Conservation (phyloP, 2,329 filamentous ascomycete genomes). For the Colletotrichum sansevieriae region DNA sequence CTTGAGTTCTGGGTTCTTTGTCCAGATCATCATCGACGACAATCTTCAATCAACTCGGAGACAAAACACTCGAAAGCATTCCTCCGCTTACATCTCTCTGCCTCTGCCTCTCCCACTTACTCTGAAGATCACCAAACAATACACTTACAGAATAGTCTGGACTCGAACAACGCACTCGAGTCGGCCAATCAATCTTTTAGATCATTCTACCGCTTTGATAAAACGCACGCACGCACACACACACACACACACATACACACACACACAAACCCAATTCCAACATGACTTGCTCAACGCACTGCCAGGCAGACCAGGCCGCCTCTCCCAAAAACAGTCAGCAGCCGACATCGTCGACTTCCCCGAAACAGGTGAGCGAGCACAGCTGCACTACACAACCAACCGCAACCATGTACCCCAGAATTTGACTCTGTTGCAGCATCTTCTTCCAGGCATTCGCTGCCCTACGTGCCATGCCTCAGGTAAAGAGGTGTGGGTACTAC, state of each 20-base stretch:
- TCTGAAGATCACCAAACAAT: constrained; percentile 1
- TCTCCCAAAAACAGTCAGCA: constrained; percentile 31
- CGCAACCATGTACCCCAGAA: constrained; percentile 8
- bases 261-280: constrained; percentile 17
- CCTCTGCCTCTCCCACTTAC: too few species aligned
- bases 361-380: constrained; percentile 32
- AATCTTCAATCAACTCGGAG: constrained; percentile 16
- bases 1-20: constrained; percentile 20
- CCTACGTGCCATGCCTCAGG: constrained; percentile 63
- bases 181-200: not conserved
- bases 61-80: constrained; percentile 10
- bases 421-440: constrained; percentile 43
- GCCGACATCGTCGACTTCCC: constrained; percentile 29
- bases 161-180: not conserved
- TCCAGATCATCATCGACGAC: constrained; percentile 29
- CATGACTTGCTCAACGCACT: constrained; percentile 36
- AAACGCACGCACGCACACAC: not conserved
- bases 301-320: constrained; percentile 34
- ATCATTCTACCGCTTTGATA: not conserved
- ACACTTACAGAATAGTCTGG: not conserved
- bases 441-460: constrained; percentile 65
- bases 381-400: constrained; percentile 2
- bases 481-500: constrained; percentile 68
- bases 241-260: not conserved
- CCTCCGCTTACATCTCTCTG: not conserved